These are phyloP conservation scores for Cryptosporidium meleagridis DNA, from an alignment of 169 alveolate genomes.

Conservation along the genomic window DNA sequence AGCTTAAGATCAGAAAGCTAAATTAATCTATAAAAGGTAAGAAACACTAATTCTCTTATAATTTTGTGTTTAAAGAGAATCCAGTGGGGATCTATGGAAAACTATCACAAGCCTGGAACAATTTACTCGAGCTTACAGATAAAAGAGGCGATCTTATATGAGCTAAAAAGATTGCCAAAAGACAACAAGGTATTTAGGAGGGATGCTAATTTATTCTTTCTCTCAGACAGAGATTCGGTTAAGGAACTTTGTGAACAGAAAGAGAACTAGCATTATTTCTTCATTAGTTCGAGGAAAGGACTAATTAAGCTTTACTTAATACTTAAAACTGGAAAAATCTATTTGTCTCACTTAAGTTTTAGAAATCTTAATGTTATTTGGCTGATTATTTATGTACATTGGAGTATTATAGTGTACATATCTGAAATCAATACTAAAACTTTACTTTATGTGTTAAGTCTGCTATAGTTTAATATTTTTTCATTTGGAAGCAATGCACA, in stretches of 20 bases:
- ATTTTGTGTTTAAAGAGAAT: conserved; percentile 20
- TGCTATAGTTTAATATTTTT: not conserved
- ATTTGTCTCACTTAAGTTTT: conserved; percentile 2
- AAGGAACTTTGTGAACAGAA: conserved; percentile 21
- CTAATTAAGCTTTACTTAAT: not conserved
- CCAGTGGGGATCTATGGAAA: conserved; percentile 44
- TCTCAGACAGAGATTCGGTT: conserved; percentile 60
- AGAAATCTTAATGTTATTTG: not conserved
- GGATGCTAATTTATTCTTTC: conserved; percentile 65
- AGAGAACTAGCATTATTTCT: not conserved
- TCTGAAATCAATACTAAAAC: not conserved
- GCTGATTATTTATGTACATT: conserved; percentile 10
- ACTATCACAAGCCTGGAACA: not conserved
- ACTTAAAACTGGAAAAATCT: not conserved
- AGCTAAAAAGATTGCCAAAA: conserved; percentile 48
- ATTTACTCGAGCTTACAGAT: not conserved
- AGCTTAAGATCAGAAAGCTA: not conserved
- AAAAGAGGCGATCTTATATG: conserved; percentile 52
- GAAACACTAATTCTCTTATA: not conserved
- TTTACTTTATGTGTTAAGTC: conserved; percentile 5
- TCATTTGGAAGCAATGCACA: not conserved
- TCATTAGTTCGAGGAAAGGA: not conserved
- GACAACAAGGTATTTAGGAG: conserved; percentile 58
- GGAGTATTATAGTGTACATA: conserved; percentile 39
- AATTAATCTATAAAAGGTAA: conserved; percentile 32